These are phyloP conservation scores for Fusarium temperatum DNA, from an alignment of 2,329 filamentous ascomycete species.

Conservation along the genomic window DNA sequence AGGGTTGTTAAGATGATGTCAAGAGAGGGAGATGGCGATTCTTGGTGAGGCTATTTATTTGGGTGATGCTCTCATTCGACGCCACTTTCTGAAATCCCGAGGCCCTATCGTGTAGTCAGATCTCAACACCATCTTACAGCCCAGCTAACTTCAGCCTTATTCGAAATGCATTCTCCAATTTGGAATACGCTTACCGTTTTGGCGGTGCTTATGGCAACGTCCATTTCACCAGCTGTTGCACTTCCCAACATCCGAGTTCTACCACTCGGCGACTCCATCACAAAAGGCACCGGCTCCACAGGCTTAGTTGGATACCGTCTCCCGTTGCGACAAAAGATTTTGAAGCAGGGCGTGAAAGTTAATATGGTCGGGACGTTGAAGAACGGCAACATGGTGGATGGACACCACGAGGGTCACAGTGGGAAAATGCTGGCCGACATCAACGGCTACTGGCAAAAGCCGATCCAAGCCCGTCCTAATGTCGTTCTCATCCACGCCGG, in stretches of 20 bases:
- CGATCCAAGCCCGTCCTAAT: conserved; percentile 20
- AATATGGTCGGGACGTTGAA: conserved; percentile 23
- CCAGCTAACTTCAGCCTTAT: background rate
- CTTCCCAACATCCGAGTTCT: conserved; percentile 22
- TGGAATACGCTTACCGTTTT: background rate
- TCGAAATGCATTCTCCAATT: background rate
- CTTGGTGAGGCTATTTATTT: conserved; percentile 8
- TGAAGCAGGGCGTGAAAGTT: conserved; percentile 1
- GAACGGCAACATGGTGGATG: conserved; percentile 20
- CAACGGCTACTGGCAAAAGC: conserved; percentile 18
- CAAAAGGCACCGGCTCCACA: conserved; percentile 24
- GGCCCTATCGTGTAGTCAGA: background rate
- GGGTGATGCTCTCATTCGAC: conserved; percentile 1
- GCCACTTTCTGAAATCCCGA: conserved; percentile 1
- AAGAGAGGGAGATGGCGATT: background rate
- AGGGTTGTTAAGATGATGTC: background rate
- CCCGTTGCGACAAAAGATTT: conserved; percentile 4
- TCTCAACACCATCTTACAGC: background rate
- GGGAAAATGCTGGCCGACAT: conserved; percentile 21
- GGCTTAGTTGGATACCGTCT: conserved; percentile 16
- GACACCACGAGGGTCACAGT: conserved; percentile 25
- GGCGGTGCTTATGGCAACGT: background rate
- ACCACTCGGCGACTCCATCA: conserved; percentile 28
- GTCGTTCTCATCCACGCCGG: conserved; percentile 30
- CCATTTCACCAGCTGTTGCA: background rate